Evolutionary conservation across 1,284 basidiomycete species (phyloP), one percentile per base, ranked within the genome.

Genomic region (Xerocomus amazonicus): DNA sequence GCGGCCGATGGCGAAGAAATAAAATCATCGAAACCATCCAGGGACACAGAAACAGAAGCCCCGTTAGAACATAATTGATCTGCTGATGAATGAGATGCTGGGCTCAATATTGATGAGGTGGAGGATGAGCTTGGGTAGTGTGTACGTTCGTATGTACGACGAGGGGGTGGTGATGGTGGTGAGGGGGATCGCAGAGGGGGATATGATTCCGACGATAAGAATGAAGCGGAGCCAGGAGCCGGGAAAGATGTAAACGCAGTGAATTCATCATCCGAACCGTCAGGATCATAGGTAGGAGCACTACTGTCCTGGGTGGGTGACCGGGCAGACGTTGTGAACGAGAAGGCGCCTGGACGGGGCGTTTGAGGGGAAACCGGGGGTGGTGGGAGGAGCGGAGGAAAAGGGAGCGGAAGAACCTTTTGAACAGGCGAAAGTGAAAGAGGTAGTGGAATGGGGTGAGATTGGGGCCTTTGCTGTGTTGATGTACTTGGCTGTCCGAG

Each of bases 1-100:
- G 6, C 13, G 19, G 13, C 38, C 6, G 28, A 19, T 33, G 69
- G 59, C 4, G 72, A 66, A 36, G 71, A 70, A 31, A 74, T 63
- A 46, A 78, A 73, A 35, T 74, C 72, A 50, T 77, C 70, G 56
- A 80, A 78, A 52, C 75, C 70, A 55, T 78, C 67, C 52, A 76
- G 73, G 28, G 66, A 57, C 16, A 51, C 47, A 10, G 64, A 59
- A 12, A 55, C 40, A 6, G 59, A 55, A 33, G 56, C 49, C 16
- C 40, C 38, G 6, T 56, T 23, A 48, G 56, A 51, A 29, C 27
- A 64, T 35, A 65, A 29, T 3, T 37, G 60, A 41, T 69, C 60
- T 26, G 19, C 45, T 1, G 66, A 68, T 16, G 58, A 41, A 35
- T 54, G 62, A 38, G 65, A 64, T 37, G 45, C 45, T 10, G 66